Evolutionary conservation across 2,329 filamentous ascomycete species (phyloP), one percentile per base, ranked within the genome.

Genomic region (Pestalotiopsis fici): DNA sequence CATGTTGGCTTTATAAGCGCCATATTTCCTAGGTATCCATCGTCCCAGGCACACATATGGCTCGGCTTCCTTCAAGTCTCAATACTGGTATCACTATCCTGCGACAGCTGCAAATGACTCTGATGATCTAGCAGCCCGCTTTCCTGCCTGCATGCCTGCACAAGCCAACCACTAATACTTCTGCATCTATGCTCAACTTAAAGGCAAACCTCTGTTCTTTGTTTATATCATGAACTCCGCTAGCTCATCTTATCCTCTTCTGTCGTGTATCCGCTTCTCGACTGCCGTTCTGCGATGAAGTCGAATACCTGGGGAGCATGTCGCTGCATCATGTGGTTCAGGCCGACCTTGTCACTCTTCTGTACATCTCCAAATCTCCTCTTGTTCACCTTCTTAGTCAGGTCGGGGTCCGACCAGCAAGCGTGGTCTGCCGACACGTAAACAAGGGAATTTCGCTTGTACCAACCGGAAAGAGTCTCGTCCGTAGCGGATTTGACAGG

Each of bases 401-500:
- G 82, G 4, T 90, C 88, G 37, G 85, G 84, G 66, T 91, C 88
- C 69, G 79, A 83, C 91, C 94, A 98, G 77, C 93, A 91, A 13
- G 88, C 87, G 77, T 98, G 95, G 68, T 91, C 85, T 28, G 86
- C 82, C 1, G 91, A 88, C 21, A 98, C 92, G 74, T 91, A 97
- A 59, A 98, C 91, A 3, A 88, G 86, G 0, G 93, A 96, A 78
- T 94, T 90, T 72, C 89, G 85, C 75, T 91, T 92, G 80, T 97
- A 98, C 95, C 95, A 98, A 27, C 85, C 83, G 1, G 90, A 91
- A 0, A 95, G 84, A 68, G 86, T 84, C n/a, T 87, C 85, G 67
- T 97, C 92, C 31, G 89, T 87, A 71, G 96, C 94, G 39, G 93
- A 93, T 75, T 90, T 91, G 72, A 97, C 88, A 1, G 93, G 91